Evolutionary conservation across 148 eudicot species (phyloP), one percentile per base, ranked within the genome.

Genomic region (Diospyros lotus): DNA sequence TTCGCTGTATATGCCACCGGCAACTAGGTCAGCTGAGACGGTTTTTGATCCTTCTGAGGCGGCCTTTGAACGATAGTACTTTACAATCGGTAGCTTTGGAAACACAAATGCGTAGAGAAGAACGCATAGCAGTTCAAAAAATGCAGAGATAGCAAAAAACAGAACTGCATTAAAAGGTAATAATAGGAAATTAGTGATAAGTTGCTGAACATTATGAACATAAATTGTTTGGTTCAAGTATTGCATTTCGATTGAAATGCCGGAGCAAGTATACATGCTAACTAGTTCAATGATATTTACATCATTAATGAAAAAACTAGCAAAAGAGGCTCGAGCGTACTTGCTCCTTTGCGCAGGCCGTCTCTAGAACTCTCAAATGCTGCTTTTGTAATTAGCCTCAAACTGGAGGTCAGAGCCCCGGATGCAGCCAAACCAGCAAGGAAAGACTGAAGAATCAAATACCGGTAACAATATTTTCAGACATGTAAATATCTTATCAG

Each of bases 341-440:
- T 65, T 11, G 87, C 87, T 77, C 92, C 92, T 53, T 86, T 86
- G 15, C 89, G 89, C 9, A 84, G 81, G 62, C 92, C 88, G 72
- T 84, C 45, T 40, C 79, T 71, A 5, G 88, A 80, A 9, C 68
- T 84, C 4, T 84, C 89, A 75, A 88, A 88, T 28, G 75, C 86
- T 68, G 82, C 89, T 76, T 86, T 86, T 14, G 92, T 82, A 15
- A 86, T 69, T 63, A 88, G 68, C 75, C 91, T 84, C 77, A 88
- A 79, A 41, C 81, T 83, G 53, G 89, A 82, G n/a, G 89, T 84
- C 15, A 88, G 28, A 72, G 87, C 91, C 13, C 91, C 89, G 1
- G 89, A 86, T 39, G 87, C 86, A 41, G 91, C 89, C 73, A 78
- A 51, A 46, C 92, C 89, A 74, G 83, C 88, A 41, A 87, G 78